Evolutionary conservation across 2,329 filamentous ascomycete genomes (phyloP).

Genomic region (Cercospora sp.): DNA sequence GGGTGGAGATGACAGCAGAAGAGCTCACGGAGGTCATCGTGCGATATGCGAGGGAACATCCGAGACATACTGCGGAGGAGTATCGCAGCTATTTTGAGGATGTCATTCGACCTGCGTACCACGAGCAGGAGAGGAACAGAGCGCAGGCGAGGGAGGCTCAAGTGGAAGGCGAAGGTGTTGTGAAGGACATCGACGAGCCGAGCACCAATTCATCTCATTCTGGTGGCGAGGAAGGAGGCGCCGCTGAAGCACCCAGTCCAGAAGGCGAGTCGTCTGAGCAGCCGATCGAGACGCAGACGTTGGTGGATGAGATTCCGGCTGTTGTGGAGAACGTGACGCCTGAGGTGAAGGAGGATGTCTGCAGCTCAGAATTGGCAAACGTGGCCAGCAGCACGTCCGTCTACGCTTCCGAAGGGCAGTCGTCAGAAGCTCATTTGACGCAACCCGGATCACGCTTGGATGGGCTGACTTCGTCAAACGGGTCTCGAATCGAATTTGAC

Average conservation of each 20-base stretch:
- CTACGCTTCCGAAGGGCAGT: background rate
- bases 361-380: background rate
- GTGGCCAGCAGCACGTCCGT: background rate
- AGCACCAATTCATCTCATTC: background rate
- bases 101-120: slow-evolving; percentile 24
- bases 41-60: slow-evolving; percentile 15
- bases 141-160: background rate
- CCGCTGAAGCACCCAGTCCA: background rate
- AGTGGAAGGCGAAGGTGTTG: background rate
- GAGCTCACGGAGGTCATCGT: slow-evolving; percentile 20
- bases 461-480: background rate
- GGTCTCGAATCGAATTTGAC: background rate
- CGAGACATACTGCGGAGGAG: slow-evolving; percentile 22
- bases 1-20: slow-evolving; percentile 25
- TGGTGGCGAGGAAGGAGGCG: background rate
- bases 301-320: background rate
- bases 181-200: background rate
- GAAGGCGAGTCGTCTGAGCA: background rate
- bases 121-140: slow-evolving; percentile 16
- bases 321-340: background rate
- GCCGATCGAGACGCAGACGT: background rate
- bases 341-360: background rate
- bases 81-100: slow-evolving; percentile 31
- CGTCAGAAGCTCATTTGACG: background rate
- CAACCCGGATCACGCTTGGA: background rate